Percentiles rank a stretch among this genome's conserved stretches.
phyloP scores from a whole-genome alignment of 805 yeast genomes.

The Diddensiella santjacobensis region DNA sequence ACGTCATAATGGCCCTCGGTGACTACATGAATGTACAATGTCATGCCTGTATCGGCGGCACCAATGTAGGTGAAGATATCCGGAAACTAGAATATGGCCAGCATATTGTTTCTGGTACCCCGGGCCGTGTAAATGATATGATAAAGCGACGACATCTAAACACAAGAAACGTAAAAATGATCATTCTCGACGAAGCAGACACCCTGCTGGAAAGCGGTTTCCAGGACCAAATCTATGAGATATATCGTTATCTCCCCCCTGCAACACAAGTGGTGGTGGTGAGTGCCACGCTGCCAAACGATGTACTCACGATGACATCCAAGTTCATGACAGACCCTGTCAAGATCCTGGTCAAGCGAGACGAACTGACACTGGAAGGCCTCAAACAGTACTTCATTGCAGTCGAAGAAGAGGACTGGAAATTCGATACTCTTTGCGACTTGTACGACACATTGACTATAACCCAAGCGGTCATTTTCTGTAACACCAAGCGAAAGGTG shows the following conservation, averaged over 20 bases:
- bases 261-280: constrained; percentile 92
- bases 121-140: constrained; percentile 97
- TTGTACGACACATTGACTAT: constrained; percentile 91
- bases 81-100: constrained; percentile 81
- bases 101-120: constrained; percentile 95
- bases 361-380: constrained; percentile 93
- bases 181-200: constrained; percentile 97
- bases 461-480: constrained; percentile 96
- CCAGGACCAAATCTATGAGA: constrained; percentile 92
- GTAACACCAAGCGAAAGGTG: constrained; percentile 93
- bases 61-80: constrained; percentile 81
- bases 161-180: constrained; percentile 84
- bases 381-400: constrained; percentile 88
- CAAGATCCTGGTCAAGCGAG: constrained; percentile 89
- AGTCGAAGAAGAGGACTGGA: constrained; percentile 90
- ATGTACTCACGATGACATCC: constrained; percentile 84
- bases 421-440: constrained; percentile 91
- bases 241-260: constrained; percentile 82
- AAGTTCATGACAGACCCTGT: constrained; percentile 95
- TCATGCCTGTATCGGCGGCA: constrained; percentile 98
- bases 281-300: constrained; percentile 91
- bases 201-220: constrained; percentile 92
- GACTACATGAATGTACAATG: constrained; percentile 84
- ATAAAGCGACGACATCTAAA: constrained; percentile 82
- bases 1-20: constrained; percentile 86